Evolutionary conservation across 306 rosid species (phyloP), one percentile per base, ranked within the genome.

Genomic region (Corylus americana): DNA sequence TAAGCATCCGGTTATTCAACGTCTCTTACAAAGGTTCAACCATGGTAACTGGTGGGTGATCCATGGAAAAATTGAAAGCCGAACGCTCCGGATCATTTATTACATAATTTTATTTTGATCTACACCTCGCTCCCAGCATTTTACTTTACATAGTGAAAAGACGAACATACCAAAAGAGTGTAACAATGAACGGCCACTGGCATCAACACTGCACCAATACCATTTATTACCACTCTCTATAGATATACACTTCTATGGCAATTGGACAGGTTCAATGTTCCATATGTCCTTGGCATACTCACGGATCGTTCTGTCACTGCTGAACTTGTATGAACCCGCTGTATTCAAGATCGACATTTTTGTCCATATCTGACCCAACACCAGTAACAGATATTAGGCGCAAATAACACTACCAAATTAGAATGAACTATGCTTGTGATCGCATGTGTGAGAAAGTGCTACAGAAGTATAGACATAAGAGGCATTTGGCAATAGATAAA

Each of bases 281-380:
- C 99, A 95, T 78, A 95, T 95, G 72, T 93, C 96, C 44, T 86
- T 79, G 1, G 99, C 98, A 78, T 95, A 95, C 83, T 95, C 98
- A 35, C 87, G 98, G 77, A 95, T 95, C 35, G 99, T 95, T 78
- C 99, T 88, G 89, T 95, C 99, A 51, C 99, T 93, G 92, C 99
- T 95, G 55, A 95, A 95, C 96, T 95, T 95, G 92, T 70, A 71
- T 7, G 99, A 95, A 42, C 99, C 99, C 11, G 99, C 98, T 49
- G 99, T 93, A 62, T 95, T 95, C 90, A 93, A 79, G 77, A 95
- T 95, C 62, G 99, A 93, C 99, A 95, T 95, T 85, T 84, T 87
- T 29, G 98, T 91, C 99, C 99, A 95, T 84, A 57, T 85, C 99
- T 95, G 95, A 83, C 35, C 63, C 69, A 78, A 79, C 74, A 79